Conservation (phyloP, 2,329 filamentous ascomycete species). For the Plectosphaerella plurivora region DNA sequence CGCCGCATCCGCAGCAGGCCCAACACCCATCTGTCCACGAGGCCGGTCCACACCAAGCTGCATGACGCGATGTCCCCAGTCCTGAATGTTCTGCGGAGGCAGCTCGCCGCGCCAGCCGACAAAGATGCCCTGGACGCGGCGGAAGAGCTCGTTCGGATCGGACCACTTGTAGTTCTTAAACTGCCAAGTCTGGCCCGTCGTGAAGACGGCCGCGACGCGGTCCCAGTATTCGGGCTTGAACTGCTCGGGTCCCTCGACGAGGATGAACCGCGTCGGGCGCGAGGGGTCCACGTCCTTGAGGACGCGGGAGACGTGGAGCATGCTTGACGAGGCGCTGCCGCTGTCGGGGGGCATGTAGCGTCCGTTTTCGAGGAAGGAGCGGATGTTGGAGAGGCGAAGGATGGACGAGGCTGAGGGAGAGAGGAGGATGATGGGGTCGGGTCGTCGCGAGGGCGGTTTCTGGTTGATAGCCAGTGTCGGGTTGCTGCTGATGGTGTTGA, state of each 20-base stretch:
- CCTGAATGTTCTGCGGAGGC: conserved; percentile 70
- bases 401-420: conserved; percentile 94
- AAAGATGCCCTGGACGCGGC: conserved; percentile 80
- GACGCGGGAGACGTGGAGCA: conserved; percentile 78
- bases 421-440: conserved; percentile 90
- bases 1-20: conserved; percentile 40
- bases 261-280: conserved; percentile 83
- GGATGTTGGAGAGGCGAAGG: conserved; percentile 92
- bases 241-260: conserved; percentile 87
- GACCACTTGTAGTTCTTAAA: conserved; percentile 99
- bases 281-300: conserved; percentile 67
- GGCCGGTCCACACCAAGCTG: conserved; percentile 81
- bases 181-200: conserved; percentile 95
- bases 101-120: conserved; percentile 88
- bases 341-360: conserved; percentile 74
- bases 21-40: conserved; percentile 33
- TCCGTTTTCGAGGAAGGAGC: conserved; percentile 84
- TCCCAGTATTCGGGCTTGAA: conserved; percentile 99
- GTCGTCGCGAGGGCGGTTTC: conserved; percentile 44
- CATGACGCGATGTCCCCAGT: conserved; percentile 82
- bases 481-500: conserved; percentile 29
- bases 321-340: conserved; percentile 64
- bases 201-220: conserved; percentile 92
- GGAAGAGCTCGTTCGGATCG: conserved; percentile 82
- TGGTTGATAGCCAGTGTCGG: conserved; percentile 49